These are phyloP conservation scores for Sarocladium kiliense DNA, from an alignment of 2,329 filamentous ascomycete genomes.

Conservation along the genomic window DNA sequence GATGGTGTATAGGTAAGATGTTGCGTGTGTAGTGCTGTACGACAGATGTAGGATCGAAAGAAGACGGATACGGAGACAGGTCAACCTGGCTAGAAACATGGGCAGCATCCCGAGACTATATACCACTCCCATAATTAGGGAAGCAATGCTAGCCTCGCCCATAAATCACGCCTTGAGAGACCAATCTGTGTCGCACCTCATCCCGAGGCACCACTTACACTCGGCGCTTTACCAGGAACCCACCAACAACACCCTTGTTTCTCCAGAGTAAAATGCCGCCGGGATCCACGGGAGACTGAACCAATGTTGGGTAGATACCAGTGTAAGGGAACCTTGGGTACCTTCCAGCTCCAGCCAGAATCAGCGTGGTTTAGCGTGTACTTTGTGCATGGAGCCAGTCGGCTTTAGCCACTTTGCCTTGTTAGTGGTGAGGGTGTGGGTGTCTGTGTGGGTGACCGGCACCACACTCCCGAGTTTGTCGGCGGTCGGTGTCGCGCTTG, in stretches of 20 bases:
- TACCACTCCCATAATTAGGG: neutral
- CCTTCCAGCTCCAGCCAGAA: neutral
- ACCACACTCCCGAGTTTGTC: neutral
- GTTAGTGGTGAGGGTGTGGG: neutral
- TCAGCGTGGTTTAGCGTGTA: neutral
- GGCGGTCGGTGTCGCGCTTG: slow-evolving; percentile 3
- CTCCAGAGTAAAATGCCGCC: slow-evolving; percentile 4
- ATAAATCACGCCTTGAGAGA: neutral
- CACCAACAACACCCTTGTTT: too few species aligned
- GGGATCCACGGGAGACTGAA: neutral
- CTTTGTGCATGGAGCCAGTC: neutral
- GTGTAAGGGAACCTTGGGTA: neutral
- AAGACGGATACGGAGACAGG: neutral
- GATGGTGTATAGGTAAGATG: too few species aligned
- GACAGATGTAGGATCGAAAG: too few species aligned
- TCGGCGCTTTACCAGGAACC: too few species aligned
- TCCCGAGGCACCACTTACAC: neutral
- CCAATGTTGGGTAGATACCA: neutral
- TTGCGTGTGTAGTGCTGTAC: too few species aligned
- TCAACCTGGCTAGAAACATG: neutral
- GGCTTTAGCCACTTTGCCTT: neutral
- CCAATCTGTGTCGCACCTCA: neutral
- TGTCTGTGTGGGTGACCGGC: neutral
- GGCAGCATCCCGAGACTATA: neutral
- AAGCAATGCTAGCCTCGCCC: neutral